Evolutionary conservation across 2,329 filamentous ascomycete species (phyloP).

Genomic region (Hysterium pulicare): DNA sequence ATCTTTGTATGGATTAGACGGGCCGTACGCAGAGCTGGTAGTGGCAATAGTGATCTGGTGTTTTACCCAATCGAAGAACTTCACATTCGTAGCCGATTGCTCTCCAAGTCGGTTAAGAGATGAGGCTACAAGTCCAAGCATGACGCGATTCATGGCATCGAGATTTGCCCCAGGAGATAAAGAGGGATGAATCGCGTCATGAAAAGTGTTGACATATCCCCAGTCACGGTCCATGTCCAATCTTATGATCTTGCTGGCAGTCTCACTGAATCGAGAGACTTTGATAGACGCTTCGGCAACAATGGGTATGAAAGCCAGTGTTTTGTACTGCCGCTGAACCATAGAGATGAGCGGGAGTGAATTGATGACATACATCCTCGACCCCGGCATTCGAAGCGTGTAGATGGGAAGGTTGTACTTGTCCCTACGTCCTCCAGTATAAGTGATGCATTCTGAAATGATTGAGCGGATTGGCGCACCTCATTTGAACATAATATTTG

Average conservation of each 20-base stretch:
- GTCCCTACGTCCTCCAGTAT: constrained; percentile 5
- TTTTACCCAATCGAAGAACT: constrained; percentile 19
- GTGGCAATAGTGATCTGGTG: constrained; percentile 36
- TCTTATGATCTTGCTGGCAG: constrained; percentile 25
- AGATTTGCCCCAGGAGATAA: constrained; percentile 31
- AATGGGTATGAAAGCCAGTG: constrained; percentile 39
- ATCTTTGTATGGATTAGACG: constrained; percentile 41
- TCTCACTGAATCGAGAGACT: constrained; percentile 27
- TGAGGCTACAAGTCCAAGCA: constrained; percentile 28
- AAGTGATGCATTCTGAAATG: neutral
- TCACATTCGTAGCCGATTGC: constrained; percentile 5
- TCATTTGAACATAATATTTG: constrained; percentile 12
- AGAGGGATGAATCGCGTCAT: constrained; percentile 32
- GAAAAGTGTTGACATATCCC: constrained; percentile 33
- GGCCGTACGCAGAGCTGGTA: constrained; percentile 42
- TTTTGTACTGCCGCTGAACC: constrained; percentile 39
- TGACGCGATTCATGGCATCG: constrained; percentile 35
- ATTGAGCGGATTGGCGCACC: constrained; percentile 5
- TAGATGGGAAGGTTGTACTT: constrained; percentile 33
- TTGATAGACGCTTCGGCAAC: constrained; percentile 30
- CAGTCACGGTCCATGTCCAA: constrained; percentile 20
- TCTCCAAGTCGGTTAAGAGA: constrained; percentile 12
- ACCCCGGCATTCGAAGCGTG: constrained; percentile 41
- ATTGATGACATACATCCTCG: constrained; percentile 43
- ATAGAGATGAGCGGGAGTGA: constrained; percentile 34